Percentiles rank a stretch among this genome's conserved stretches.
Evolutionary conservation across 768 basidiomycete species (phyloP).

Genomic region (Filobasidium wieringae): DNA sequence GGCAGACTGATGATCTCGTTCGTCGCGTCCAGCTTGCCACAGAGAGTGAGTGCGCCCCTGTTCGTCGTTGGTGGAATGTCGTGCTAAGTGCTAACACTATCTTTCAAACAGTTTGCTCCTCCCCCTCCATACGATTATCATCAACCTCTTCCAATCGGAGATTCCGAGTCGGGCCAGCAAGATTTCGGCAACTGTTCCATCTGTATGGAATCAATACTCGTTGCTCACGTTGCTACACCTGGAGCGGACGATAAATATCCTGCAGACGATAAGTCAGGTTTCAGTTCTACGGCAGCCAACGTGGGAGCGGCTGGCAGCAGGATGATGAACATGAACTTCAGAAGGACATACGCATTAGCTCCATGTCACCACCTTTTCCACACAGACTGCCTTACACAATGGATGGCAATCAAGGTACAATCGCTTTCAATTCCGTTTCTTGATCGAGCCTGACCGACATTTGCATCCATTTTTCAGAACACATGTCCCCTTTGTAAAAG

Average conservation of each 20-base stretch:
- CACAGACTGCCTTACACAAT: slow-evolving; percentile 60
- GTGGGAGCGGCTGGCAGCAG: slow-evolving; percentile 5
- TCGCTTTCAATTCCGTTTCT: slow-evolving; percentile 16
- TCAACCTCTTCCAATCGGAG: slow-evolving; percentile 58
- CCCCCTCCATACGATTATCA: slow-evolving; percentile 71
- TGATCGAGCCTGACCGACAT: slow-evolving; percentile 40
- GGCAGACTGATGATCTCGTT: background rate
- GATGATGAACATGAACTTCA: slow-evolving; percentile 36
- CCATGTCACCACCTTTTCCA: slow-evolving; percentile 87
- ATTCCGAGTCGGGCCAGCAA: slow-evolving; percentile 63
- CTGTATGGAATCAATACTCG: slow-evolving; percentile 75
- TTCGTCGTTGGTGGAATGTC: background rate
- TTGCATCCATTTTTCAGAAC: slow-evolving; percentile 55
- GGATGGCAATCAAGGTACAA: slow-evolving; percentile 47
- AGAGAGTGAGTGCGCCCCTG: slow-evolving; percentile 44
- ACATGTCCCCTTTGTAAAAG: slow-evolving; percentile 86
- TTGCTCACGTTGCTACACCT: slow-evolving; percentile 39
- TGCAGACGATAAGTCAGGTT: slow-evolving; percentile 29
- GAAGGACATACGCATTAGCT: slow-evolving; percentile 68
- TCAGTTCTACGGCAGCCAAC: slow-evolving; percentile 28
- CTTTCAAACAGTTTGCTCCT: slow-evolving; percentile 46
- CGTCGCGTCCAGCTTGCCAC: slow-evolving; percentile 46
- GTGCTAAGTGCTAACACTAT: background rate
- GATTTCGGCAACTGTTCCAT: slow-evolving; percentile 79
- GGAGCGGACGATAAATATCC: slow-evolving; percentile 18